Evolutionary conservation across 176 grass and related monocot genomes (phyloP).

Genomic region (Bonia amplexicaulis): DNA sequence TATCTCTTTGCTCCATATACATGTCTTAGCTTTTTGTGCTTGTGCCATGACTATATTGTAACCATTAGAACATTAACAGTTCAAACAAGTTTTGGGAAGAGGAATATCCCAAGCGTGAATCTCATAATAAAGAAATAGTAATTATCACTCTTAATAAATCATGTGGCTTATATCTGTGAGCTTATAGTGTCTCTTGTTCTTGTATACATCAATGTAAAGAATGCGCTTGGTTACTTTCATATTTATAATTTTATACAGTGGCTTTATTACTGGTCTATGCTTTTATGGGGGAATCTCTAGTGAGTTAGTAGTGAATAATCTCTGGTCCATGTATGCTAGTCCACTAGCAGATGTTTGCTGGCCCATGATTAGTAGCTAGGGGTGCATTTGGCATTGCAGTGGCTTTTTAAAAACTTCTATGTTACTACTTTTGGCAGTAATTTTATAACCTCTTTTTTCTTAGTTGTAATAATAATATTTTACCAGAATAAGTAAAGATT

Average conservation of each 20-base stretch:
- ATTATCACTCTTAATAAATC: background rate
- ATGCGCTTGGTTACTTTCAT: background rate
- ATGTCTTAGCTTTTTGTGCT: background rate
- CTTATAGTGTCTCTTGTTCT: background rate
- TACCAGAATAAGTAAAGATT: background rate
- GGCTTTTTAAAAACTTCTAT: background rate
- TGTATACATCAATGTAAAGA: background rate
- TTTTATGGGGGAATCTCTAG: background rate
- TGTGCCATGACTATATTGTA: background rate
- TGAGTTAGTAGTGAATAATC: background rate
- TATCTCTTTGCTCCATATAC: background rate
- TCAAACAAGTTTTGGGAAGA: background rate
- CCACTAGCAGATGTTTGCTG: background rate
- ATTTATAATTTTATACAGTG: background rate
- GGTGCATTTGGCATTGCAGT: background rate
- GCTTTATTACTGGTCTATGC: background rate
- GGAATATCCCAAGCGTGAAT: background rate
- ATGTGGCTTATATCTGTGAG: background rate
- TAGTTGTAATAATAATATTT: constrained; percentile 1
- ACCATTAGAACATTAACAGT: background rate
- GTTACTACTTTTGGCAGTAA: background rate
- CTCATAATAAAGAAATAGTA: background rate
- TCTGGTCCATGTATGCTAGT: background rate
- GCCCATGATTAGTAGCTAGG: background rate
- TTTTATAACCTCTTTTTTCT: background rate